Evolutionary conservation across 192 early-diverging fungal species (phyloP), one percentile per base, ranked within the genome.

Genomic region (Backusella morwellensis): DNA sequence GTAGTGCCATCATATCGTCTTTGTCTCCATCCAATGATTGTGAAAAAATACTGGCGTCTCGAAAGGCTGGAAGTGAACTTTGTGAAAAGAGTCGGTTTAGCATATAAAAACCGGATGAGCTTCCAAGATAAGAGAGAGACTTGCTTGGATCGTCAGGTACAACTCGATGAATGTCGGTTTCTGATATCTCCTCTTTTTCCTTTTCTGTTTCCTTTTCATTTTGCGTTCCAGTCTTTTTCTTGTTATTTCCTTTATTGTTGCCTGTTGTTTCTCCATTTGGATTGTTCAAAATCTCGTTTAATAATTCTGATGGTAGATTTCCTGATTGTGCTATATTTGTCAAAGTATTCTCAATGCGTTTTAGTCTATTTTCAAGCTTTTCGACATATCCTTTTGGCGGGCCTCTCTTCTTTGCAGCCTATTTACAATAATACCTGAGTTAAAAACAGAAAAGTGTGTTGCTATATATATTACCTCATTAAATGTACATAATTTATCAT

Each of bases 381-480:
- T 80, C 79, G 8, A 80, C 68, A 32, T 80, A 80, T 8, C 79
- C 79, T 72, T 77, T 76, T 7, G 79, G 79, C 12, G 79, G 79
- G 7, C 79, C 79, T 54, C 79, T 69, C 70, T 77, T 80, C 35
- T 80, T 80, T 0, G 74, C 79, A 35, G 75, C 42, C 78, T 80
- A 36, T 42, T 32, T 67, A 5, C 7, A 0, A 26, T 68, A 11
- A 14, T 36, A 12, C 21, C 4, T 26, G 14, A 71, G 35, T 41
- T 36, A 66, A 44, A 47, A 32, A 68, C 38, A 40, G 0, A 66
- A 32, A 40, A 6, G 74, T 59, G 35, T 8, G 4, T 2, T 17
- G 2, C 40, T 34, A 12, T 11, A 17, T 54, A 0, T 34, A 26
- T 72, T 74, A 72, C 79, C 72, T 80, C 79, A 19, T 76, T 74